phyloP scores from a whole-genome alignment of 768 basidiomycete genomes.

The Russula abietina region DNA sequence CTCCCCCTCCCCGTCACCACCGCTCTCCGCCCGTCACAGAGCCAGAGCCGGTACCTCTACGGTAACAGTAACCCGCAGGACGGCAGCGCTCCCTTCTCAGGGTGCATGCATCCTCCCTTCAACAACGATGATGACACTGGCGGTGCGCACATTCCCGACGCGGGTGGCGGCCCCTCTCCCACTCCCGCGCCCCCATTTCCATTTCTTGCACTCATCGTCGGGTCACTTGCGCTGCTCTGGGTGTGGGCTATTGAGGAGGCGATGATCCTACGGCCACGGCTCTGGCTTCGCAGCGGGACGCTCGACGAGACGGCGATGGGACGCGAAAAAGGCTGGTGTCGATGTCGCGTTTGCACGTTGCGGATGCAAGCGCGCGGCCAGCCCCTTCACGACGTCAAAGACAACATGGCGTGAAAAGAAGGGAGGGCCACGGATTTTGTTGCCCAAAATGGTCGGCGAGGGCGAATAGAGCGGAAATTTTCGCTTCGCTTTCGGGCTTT shows the following conservation, averaged over 20 bases:
- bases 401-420: background rate
- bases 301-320: background rate
- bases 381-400: constrained; percentile 6
- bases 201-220: background rate
- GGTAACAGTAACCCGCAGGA: background rate
- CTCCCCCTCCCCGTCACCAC: background rate
- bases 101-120: background rate
- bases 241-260: constrained; percentile 4
- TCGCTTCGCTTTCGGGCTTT: background rate
- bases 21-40: background rate
- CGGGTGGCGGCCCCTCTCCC: background rate
- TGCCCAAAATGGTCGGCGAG: background rate
- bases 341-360: constrained; percentile 18
- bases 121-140: background rate
- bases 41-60: background rate
- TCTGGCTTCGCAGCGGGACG: background rate
- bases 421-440: background rate
- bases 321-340: constrained; percentile 5
- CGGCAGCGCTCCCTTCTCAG: background rate
- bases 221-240: constrained; percentile 11
- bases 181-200: background rate
- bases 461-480: background rate
- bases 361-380: constrained; percentile 15
- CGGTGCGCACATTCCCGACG: background rate
- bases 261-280: too few species aligned